Evolutionary conservation across 208 protist species (phyloP), one percentile per base, ranked within the genome.

Genomic region (Acanthamoeba culbertsoni): DNA sequence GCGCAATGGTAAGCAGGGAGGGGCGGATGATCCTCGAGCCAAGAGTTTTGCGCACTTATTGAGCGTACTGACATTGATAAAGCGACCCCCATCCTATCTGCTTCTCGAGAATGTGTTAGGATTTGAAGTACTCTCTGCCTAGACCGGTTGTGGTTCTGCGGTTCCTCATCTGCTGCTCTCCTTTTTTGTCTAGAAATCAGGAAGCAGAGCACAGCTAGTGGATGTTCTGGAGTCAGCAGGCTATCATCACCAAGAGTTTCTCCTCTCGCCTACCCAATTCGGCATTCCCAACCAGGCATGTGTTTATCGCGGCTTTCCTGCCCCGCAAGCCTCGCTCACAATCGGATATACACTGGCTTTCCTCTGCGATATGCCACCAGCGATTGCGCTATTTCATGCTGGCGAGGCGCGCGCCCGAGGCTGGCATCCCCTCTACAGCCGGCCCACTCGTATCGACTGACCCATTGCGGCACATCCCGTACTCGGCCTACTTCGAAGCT

Each of bases 261-360:
- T 62, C 26, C 77, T 86, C n/a, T 45, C 31, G 8, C 77, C 77
- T 23, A 86, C 77, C 45, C 77, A 86, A 28, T 86, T 86, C 48
- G 77, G 77, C 18, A 86, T 86, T 23, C 77, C 77, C 18, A 86
- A 86, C 35, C 77, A 77, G 65, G 65, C 40, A 77, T 20, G 65
- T 37, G 1, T 12, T 2, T 5, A 20, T 2, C 7, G 28, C 14
- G 23, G 28, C 7, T 26, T 31, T 16, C 28, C 23, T 20, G 7
- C 53, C 18, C 53, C 53, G 6, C 53, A 23, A 65, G 6, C 57
- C 18, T 59, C 18, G 28, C 28, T 33, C n/a, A 1, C 35, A 14
- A 18, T 46, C 37, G 16, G 51, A 0, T 68, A 10, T 68, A 6
- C 59, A 28, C 59, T 10, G 7, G 7, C 59, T 68, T 8, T 68